A percentile compares a stretch with the other conserved stretches of the same genome.
These are phyloP conservation scores for Termitomyces eurrhizus DNA, from an alignment of 768 basidiomycete species.

Conservation along the genomic window DNA sequence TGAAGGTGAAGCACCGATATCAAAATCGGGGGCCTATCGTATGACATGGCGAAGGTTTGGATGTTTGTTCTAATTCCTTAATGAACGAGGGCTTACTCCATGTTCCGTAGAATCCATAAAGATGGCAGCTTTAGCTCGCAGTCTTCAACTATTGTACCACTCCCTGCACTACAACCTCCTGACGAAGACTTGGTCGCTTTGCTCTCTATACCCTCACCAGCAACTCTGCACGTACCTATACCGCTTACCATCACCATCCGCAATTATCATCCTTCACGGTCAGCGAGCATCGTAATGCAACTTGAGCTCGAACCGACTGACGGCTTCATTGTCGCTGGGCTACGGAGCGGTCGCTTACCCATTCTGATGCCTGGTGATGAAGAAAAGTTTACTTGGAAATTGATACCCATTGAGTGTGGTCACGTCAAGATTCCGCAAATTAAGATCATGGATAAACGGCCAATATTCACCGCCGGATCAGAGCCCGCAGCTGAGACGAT, in stretches of 20 bases:
- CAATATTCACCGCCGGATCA: conserved; percentile 21
- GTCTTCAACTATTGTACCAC: conserved; percentile 45
- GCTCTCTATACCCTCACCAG: conserved; percentile 57
- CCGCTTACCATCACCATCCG: conserved; percentile 56
- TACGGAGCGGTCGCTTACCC: conserved; percentile 62
- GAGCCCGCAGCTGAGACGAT: conserved; percentile 26
- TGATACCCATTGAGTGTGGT: conserved; percentile 76
- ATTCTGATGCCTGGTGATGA: conserved; percentile 73
- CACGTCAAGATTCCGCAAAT: conserved; percentile 58
- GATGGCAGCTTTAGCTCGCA: conserved; percentile 40
- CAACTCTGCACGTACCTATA: conserved; percentile 59
- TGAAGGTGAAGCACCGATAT: conserved; percentile 28
- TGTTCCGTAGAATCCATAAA: conserved; percentile 37
- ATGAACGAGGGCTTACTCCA: neutral
- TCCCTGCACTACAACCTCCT: conserved; percentile 65
- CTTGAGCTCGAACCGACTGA: conserved; percentile 68
- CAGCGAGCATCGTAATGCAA: conserved; percentile 67
- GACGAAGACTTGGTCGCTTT: conserved; percentile 62
- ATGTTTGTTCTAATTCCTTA: neutral
- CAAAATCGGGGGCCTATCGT: conserved; percentile 55
- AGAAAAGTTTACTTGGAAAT: conserved; percentile 58
- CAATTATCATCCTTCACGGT: conserved; percentile 58
- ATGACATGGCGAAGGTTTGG: conserved; percentile 63
- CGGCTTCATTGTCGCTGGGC: conserved; percentile 79
- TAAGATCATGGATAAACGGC: conserved; percentile 52